These are phyloP conservation scores for Sugiyamaella pinicola DNA, from an alignment of 1,139 yeast species.

Conservation along the genomic window DNA sequence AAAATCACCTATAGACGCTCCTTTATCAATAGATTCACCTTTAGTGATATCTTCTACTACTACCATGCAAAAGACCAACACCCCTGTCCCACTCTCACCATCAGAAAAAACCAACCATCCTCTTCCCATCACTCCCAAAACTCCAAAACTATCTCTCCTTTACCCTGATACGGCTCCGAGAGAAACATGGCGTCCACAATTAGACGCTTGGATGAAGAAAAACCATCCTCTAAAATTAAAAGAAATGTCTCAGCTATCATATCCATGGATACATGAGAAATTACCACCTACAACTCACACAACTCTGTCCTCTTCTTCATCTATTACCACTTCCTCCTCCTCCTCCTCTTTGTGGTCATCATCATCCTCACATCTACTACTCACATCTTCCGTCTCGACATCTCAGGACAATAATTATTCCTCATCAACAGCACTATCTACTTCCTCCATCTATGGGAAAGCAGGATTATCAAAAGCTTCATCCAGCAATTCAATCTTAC, in stretches of 20 bases:
- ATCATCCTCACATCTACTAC: neutral
- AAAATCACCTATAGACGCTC: neutral
- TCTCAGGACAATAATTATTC: slow-evolving; percentile 2
- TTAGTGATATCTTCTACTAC: no score
- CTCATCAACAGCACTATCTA: slow-evolving; percentile 6
- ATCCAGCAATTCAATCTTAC: slow-evolving; percentile 12
- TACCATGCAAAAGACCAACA: no score
- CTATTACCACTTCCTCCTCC: slow-evolving; percentile 18
- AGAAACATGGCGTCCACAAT: slow-evolving; percentile 44
- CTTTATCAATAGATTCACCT: neutral
- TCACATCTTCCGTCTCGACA: slow-evolving; percentile 5
- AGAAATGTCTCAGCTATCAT: slow-evolving; percentile 30
- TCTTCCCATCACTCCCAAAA: neutral
- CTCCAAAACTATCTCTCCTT: slow-evolving; percentile 35
- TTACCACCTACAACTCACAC: slow-evolving; percentile 19
- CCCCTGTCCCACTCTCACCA: neutral
- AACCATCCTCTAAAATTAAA: slow-evolving; percentile 33
- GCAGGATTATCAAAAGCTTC: slow-evolving; percentile 18
- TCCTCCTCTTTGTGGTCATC: slow-evolving; percentile 13
- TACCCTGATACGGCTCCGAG: slow-evolving; percentile 48
- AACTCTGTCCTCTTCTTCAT: slow-evolving; percentile 11
- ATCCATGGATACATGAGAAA: slow-evolving; percentile 23
- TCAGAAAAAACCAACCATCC: neutral
- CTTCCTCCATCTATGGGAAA: slow-evolving; percentile 20
- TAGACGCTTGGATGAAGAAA: slow-evolving; percentile 43